Conservation (phyloP, 352 stramenopile genomes). For the Globisporangium nunn region DNA sequence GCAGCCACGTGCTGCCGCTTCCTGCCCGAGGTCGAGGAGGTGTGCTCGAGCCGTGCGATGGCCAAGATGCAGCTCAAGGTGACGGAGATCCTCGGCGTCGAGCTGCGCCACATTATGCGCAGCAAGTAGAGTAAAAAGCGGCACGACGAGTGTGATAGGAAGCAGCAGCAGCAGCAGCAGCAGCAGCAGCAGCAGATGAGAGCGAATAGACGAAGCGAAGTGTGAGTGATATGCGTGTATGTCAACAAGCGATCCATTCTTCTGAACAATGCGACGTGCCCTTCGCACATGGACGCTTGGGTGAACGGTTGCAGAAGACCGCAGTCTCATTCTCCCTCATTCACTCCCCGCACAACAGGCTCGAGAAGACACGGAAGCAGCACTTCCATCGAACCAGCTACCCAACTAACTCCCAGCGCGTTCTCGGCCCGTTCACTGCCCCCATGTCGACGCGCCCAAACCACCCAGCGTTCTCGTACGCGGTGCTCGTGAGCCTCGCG, state of each 20-base stretch:
- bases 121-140: slow-evolving; percentile 34
- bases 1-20: slow-evolving; percentile 72
- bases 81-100: slow-evolving; percentile 78
- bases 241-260: too few species aligned
- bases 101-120: slow-evolving; percentile 82
- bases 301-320: too few species aligned
- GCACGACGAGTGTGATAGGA: neutral
- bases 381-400: neutral
- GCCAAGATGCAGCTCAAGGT: slow-evolving; percentile 83
- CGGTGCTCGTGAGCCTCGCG: slow-evolving; percentile 50
- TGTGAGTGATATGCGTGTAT: too few species aligned
- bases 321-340: too few species aligned
- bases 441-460: slow-evolving; percentile 21
- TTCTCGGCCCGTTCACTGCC: neutral
- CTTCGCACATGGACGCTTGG: too few species aligned
- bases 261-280: too few species aligned
- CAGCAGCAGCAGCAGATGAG: neutral
- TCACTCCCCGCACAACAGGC: too few species aligned
- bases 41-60: slow-evolving; percentile 68
- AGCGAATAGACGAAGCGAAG: neutral
- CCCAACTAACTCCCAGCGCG: too few species aligned
- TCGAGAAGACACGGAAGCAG: too few species aligned
- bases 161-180: neutral
- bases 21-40: slow-evolving; percentile 77
- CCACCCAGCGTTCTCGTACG: slow-evolving; percentile 72